A percentile compares a stretch with the other conserved stretches of the same genome.
Conservation (phyloP, 2,329 filamentous ascomycete species). For the Coniella lustricola region DNA sequence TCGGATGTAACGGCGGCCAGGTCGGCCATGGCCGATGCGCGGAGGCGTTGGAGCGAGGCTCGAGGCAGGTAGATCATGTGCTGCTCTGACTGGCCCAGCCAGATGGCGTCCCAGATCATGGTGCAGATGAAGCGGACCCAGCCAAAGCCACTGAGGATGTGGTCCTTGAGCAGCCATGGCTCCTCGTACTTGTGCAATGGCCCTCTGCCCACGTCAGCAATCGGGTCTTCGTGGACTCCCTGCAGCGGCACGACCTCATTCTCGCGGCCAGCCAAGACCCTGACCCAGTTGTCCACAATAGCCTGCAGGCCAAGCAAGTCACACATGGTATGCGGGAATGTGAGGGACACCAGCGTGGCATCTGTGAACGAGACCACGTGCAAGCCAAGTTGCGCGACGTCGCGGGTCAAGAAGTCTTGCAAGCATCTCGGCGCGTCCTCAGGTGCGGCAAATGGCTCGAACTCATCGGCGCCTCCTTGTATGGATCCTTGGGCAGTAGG, state of each 20-base stretch:
- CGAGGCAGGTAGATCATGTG: slow-evolving; percentile 34
- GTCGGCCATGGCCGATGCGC: slow-evolving; percentile 25
- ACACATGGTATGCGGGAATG: slow-evolving; percentile 40
- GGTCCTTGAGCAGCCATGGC: slow-evolving; percentile 20
- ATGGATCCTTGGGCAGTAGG: slow-evolving; percentile 24
- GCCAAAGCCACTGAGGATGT: slow-evolving; percentile 22
- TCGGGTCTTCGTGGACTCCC: slow-evolving; percentile 29
- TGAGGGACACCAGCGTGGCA: slow-evolving; percentile 40
- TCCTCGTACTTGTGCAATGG: slow-evolving; percentile 20
- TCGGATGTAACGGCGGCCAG: slow-evolving; percentile 13
- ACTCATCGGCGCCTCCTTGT: slow-evolving; percentile 21
- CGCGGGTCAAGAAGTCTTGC: slow-evolving; percentile 33
- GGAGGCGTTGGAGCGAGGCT: slow-evolving; percentile 24
- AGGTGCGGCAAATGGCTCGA: slow-evolving; percentile 21
- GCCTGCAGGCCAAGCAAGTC: slow-evolving; percentile 37
- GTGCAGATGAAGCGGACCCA: slow-evolving; percentile 27
- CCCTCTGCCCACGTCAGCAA: slow-evolving; percentile 21
- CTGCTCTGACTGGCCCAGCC: slow-evolving; percentile 25
- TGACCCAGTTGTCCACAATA: slow-evolving; percentile 39
- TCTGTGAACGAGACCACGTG: slow-evolving; percentile 42
- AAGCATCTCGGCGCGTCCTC: slow-evolving; percentile 24
- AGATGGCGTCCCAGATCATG: slow-evolving; percentile 28
- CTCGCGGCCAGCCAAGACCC: slow-evolving; percentile 35
- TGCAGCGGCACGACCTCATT: slow-evolving; percentile 31
- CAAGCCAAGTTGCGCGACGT: slow-evolving; percentile 39